Conservation (phyloP, 345 rosid species). For the Dipteronia sinensis region DNA sequence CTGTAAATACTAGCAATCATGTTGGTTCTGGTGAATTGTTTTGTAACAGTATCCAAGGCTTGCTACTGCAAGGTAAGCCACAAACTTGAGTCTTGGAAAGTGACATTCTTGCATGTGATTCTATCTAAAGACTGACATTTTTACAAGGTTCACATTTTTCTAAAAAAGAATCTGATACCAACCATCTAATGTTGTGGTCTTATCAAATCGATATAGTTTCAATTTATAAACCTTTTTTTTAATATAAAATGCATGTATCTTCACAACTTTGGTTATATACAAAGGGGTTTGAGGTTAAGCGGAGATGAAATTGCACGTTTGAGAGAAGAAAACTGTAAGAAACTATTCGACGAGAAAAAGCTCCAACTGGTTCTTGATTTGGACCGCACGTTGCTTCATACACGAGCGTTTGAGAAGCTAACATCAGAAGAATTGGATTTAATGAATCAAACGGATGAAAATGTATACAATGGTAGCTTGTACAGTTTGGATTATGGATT, state of each 20-base stretch:
- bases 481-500: background rate
- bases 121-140: too few species aligned
- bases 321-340: background rate
- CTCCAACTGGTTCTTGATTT: constrained; percentile 35
- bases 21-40: background rate
- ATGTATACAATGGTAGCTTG: background rate
- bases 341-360: background rate
- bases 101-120: too few species aligned
- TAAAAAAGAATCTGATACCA: too few species aligned
- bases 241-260: too few species aligned
- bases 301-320: constrained; percentile 7
- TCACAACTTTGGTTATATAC: constrained; percentile 15
- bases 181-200: too few species aligned
- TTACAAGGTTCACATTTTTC: too few species aligned
- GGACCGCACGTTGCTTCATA: constrained; percentile 24
- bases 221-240: too few species aligned
- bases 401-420: background rate
- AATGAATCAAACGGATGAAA: background rate
- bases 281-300: constrained; percentile 20
- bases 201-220: too few species aligned
- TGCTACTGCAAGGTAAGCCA: too few species aligned
- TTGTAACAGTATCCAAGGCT: background rate
- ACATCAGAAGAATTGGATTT: constrained; percentile 14
- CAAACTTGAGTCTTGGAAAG: too few species aligned
- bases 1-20: background rate